Conservation (phyloP, 192 early-diverging fungal species). For the Gamsiella multidivaricata region DNA sequence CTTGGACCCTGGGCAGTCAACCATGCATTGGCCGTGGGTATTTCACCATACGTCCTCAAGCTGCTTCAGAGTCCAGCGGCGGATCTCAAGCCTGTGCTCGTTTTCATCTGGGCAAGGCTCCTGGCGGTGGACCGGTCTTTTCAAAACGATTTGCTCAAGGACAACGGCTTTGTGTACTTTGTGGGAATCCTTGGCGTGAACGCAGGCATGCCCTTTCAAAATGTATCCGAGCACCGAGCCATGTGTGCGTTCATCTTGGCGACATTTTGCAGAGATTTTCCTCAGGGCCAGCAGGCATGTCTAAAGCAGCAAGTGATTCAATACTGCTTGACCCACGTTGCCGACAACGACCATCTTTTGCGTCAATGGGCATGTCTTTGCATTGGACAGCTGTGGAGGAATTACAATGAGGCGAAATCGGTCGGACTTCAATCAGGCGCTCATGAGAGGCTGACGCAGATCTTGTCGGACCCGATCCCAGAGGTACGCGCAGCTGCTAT, state of each 20-base stretch:
- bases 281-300: conserved; percentile 87
- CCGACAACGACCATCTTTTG: conserved; percentile 77
- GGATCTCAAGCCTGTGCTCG: conserved; percentile 93
- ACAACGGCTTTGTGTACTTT: conserved; percentile 93
- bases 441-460: conserved; percentile 67
- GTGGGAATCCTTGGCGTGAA: conserved; percentile 86
- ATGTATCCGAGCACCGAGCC: conserved; percentile 90
- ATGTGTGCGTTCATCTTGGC: conserved; percentile 95
- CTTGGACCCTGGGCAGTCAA: conserved; percentile 95
- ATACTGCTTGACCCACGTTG: conserved; percentile 73
- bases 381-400: conserved; percentile 86
- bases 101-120: conserved; percentile 98
- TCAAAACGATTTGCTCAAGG: conserved; percentile 91
- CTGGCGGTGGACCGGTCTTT: conserved; percentile 91
- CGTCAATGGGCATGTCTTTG: conserved; percentile 93
- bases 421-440: conserved; percentile 70
- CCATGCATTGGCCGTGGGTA: conserved; percentile 92
- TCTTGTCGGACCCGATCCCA: conserved; percentile 76
- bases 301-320: conserved; percentile 74
- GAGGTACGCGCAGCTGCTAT: conserved; percentile 88
- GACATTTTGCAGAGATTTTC: conserved; percentile 90
- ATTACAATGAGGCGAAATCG: conserved; percentile 76
- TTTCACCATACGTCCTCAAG: conserved; percentile 97
- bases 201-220: conserved; percentile 73
- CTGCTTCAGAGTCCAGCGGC: conserved; percentile 91